A percentile compares a stretch with the other conserved stretches of the same genome.
Conservation (phyloP, 2,329 filamentous ascomycete genomes). For the Pestalotiopsis sp. region DNA sequence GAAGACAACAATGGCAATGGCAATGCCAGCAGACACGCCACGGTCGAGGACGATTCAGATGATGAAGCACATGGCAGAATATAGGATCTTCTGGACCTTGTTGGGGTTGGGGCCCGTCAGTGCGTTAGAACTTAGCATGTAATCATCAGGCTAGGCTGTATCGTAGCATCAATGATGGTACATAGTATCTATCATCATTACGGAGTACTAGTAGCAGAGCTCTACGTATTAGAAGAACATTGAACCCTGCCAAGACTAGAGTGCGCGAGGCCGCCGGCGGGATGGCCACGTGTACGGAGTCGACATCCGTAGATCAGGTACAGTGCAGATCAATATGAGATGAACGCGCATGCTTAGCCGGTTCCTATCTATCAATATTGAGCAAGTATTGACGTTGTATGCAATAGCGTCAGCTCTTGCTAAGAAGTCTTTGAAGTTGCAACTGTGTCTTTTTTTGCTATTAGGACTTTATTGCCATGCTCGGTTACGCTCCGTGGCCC, state of each 20-base stretch:
- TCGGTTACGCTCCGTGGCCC: neutral
- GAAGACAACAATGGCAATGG: neutral
- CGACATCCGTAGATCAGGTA: slow-evolving; percentile 12
- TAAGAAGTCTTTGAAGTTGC: neutral
- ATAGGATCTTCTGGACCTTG: neutral
- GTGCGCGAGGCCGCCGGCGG: slow-evolving; percentile 15
- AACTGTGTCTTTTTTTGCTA: neutral
- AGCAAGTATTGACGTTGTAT: neutral
- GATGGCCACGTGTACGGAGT: slow-evolving; percentile 13
- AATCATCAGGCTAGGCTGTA: too few relatives aligned
- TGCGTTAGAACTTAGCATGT: too few relatives aligned
- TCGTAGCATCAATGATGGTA: neutral
- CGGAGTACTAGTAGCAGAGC: neutral
- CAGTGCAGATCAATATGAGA: slow-evolving; percentile 1
- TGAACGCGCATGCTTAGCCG: neutral
- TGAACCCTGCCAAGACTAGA: slow-evolving; percentile 1
- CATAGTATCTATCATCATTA: neutral
- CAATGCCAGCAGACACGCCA: neutral
- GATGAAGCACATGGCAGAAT: neutral
- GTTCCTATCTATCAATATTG: neutral
- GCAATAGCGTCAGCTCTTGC: neutral
- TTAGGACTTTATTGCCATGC: too few relatives aligned
- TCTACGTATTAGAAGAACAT: neutral
- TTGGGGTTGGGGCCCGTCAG: neutral
- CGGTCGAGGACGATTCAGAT: neutral